Evolutionary conservation across 345 rosid species (phyloP).

Genomic region (Noccaea bulbosa): DNA sequence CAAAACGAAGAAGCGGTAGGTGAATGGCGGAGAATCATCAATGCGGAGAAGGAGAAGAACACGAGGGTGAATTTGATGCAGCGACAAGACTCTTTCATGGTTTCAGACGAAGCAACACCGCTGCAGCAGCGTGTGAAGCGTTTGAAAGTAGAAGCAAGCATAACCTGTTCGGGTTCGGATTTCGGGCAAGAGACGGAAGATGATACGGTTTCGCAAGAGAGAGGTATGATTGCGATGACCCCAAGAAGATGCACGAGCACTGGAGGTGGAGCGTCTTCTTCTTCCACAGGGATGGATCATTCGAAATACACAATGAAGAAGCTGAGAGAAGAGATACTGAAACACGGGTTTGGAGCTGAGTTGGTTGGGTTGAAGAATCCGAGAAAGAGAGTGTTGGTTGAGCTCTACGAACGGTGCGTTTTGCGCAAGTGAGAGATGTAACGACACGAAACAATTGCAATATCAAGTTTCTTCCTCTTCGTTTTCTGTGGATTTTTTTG

Average conservation of each 20-base stretch:
- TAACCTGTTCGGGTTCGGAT: constrained; percentile 33
- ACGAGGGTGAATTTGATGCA: constrained; percentile 32
- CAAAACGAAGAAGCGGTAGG: constrained; percentile 30
- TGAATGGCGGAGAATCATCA: constrained; percentile 36
- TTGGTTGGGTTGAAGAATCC: constrained; percentile 48
- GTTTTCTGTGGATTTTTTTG: neutral
- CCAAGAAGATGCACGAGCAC: constrained; percentile 41
- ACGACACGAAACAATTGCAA: neutral
- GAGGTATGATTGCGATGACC: constrained; percentile 19
- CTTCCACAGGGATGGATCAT: constrained; percentile 37
- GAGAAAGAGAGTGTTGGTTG: constrained; percentile 51
- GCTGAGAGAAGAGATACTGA: constrained; percentile 46
- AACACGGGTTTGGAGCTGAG: constrained; percentile 49
- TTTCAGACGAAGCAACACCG: constrained; percentile 21
- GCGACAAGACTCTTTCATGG: constrained; percentile 31
- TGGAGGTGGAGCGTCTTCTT: constrained; percentile 32
- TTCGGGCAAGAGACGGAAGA: constrained; percentile 27
- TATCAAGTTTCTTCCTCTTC: constrained; percentile 4
- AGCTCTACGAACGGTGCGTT: constrained; percentile 45
- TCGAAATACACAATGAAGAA: constrained; percentile 46
- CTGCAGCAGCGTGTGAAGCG: constrained; percentile 46
- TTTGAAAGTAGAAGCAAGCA: constrained; percentile 41
- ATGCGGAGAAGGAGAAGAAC: constrained; percentile 29
- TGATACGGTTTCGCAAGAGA: constrained; percentile 34
- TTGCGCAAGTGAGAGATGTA: constrained; percentile 32